Percentiles rank a stretch among this genome's conserved stretches.
Conservation (phyloP, 768 basidiomycete species). For the Suillus tomentosus region DNA sequence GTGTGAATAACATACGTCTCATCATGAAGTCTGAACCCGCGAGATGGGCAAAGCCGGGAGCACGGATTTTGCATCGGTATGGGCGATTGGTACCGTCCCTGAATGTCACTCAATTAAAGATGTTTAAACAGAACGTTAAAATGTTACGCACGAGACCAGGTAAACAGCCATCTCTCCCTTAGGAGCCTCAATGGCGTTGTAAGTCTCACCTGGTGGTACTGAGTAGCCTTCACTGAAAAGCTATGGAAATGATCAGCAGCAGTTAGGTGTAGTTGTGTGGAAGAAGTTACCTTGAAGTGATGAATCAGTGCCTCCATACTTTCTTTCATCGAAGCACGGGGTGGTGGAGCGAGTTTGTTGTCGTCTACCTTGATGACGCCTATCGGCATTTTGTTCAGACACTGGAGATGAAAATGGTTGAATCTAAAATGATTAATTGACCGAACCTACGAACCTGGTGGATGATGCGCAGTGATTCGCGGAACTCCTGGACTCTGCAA, state of each 20-base stretch:
- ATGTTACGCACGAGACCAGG: constrained; percentile 78
- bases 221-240: constrained; percentile 96
- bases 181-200: constrained; percentile 96
- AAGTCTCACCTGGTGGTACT: constrained; percentile 95
- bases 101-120: constrained; percentile 4
- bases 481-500: constrained; percentile 97
- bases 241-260: constrained; percentile 39
- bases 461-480: constrained; percentile 90
- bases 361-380: constrained; percentile 95
- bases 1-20: constrained; percentile 63
- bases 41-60: constrained; percentile 94
- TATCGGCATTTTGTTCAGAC: constrained; percentile 94
- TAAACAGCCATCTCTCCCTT: constrained; percentile 99
- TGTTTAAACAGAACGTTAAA: neutral
- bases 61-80: constrained; percentile 96
- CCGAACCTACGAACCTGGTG: constrained; percentile 50
- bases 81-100: constrained; percentile 95
- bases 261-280: neutral
- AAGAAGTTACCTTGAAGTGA: constrained; percentile 81
- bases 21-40: constrained; percentile 98
- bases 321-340: constrained; percentile 98
- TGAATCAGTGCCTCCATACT: constrained; percentile 98
- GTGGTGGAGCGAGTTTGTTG: constrained; percentile 95
- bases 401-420: constrained; percentile 47
- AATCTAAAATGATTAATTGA: neutral